Base-by-base conservation (phyloP, 495 filamentous ascomycete species). In the Talaromyces thailandensis region DNA sequence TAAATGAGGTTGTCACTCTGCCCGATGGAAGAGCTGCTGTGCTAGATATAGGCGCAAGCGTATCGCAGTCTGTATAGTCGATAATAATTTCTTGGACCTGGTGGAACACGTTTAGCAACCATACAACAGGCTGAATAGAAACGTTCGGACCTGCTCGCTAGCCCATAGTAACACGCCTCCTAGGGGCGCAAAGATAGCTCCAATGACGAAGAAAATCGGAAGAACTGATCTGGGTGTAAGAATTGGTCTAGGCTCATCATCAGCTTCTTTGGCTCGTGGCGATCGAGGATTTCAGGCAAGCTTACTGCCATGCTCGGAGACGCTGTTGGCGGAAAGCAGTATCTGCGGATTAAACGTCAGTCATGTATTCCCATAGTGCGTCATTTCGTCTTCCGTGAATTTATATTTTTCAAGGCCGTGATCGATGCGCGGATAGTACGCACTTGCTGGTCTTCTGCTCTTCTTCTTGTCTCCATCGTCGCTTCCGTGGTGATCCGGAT, bases 281-380 rank as follows among this genome's bases (percentile, higher is more conserved):
- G 60, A 45, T 31, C 12, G 56, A 25, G 2, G 21, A 23, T 50
- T 28, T 28, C 60, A 61, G 65, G 28, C 53, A 23, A 43, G 77
- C 87, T 78, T 76, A 92, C 87, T 96, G 92, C 92, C 92, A 96
- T 73, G 92, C 92, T 75, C 96, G 95, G 68, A 96, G 70, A 68
- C 92, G 84, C 68, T 96, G 92, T 70, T 96, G 92, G 62, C 92
- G 83, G 70, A 96, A 96, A 25, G 92, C 92, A 58, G 91, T 96
- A 79, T 96, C 89, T 93, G 67, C 2, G 14, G 26, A 7, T n/a
- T 29, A 67, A 64, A 14, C 50, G 55, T 59, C 31, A 56, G 16
- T 60, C 12, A 50, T 23, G 40, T 12, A 25, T 28, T 21, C 9
- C 48, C 24, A n/a, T 23, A 16, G 35, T 2, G 35, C 35, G 35